phyloP scores from a whole-genome alignment of 2,329 filamentous ascomycete species.

The Phyllosticta citrichinensis region DNA sequence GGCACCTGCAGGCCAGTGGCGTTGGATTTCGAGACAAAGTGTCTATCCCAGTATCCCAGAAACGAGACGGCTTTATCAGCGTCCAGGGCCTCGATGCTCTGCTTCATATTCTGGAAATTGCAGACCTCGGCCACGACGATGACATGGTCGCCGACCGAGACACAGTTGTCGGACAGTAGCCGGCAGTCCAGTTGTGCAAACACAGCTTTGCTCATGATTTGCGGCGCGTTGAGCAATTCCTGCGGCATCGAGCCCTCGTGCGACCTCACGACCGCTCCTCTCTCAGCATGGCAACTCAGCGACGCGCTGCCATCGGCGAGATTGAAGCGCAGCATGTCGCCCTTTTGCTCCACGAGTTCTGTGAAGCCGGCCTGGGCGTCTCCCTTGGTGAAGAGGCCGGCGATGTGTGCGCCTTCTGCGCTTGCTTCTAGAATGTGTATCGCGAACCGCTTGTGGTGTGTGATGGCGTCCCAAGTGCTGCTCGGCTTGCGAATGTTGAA shows the following conservation, averaged over 20 bases:
- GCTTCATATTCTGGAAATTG: background rate
- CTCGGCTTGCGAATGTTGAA: constrained; percentile 53
- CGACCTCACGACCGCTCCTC: background rate
- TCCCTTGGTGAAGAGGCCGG: constrained; percentile 19
- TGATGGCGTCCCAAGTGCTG: constrained; percentile 45
- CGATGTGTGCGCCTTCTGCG: constrained; percentile 19
- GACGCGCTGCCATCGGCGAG: background rate
- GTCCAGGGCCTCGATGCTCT: background rate
- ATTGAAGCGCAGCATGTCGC: background rate
- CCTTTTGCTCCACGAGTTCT: constrained; percentile 13
- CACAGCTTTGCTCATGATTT: background rate
- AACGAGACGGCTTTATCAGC: background rate
- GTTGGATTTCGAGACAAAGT: background rate
- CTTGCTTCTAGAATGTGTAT: constrained; percentile 39
- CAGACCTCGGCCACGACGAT: constrained; percentile 36
- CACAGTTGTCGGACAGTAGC: constrained; percentile 25
- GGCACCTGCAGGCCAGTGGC: background rate
- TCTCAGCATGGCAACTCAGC: background rate
- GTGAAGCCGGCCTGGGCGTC: constrained; percentile 16
- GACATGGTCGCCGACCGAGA: constrained; percentile 37
- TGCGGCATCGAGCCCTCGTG: background rate
- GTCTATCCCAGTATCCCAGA: background rate
- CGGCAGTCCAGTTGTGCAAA: constrained; percentile 24
- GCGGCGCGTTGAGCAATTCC: background rate
- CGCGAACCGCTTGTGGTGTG: constrained; percentile 31